Percentiles rank a stretch among this genome's conserved stretches.
Evolutionary conservation across 352 stramenopile genomes (phyloP).

Genomic region (Plasmopara muralis): DNA sequence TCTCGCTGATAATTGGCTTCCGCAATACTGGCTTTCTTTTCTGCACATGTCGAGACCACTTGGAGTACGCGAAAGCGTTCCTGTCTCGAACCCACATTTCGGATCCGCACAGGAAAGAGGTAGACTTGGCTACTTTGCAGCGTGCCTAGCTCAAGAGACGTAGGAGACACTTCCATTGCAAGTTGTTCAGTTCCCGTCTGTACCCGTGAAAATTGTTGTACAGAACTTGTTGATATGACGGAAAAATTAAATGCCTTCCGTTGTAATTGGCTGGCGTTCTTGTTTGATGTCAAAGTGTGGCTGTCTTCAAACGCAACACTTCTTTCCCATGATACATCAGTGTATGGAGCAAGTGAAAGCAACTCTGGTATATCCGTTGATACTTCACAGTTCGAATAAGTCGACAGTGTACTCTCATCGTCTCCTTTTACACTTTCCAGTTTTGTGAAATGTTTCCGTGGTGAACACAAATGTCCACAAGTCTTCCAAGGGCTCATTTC

Average conservation of each 20-base stretch:
- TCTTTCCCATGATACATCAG: conserved; percentile 21
- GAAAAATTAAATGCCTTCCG: conserved; percentile 5
- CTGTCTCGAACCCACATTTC: conserved; percentile 58
- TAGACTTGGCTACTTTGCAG: conserved; percentile 49
- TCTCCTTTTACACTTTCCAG: neutral
- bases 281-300: neutral
- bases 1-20: conserved; percentile 58
- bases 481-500: conserved; percentile 30
- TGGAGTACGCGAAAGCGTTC: conserved; percentile 61
- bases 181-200: conserved; percentile 21
- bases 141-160: conserved; percentile 30
- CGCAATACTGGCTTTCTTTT: conserved; percentile 34
- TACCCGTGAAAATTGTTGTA: conserved; percentile 12
- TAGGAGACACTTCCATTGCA: conserved; percentile 54
- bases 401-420: conserved; percentile 7
- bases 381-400: conserved; percentile 4
- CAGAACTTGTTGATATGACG: conserved; percentile 15
- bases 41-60: conserved; percentile 34
- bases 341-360: conserved; percentile 22
- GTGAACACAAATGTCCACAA: conserved; percentile 27
- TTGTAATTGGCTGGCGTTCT: conserved; percentile 2
- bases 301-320: conserved; percentile 4
- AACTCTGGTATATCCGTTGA: conserved; percentile 22
- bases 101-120: conserved; percentile 54
- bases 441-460: conserved; percentile 9